Percentiles rank a stretch among this genome's conserved stretches.
phyloP scores from a whole-genome alignment of 129 eudicot genomes.

The Escallonia rubra region DNA sequence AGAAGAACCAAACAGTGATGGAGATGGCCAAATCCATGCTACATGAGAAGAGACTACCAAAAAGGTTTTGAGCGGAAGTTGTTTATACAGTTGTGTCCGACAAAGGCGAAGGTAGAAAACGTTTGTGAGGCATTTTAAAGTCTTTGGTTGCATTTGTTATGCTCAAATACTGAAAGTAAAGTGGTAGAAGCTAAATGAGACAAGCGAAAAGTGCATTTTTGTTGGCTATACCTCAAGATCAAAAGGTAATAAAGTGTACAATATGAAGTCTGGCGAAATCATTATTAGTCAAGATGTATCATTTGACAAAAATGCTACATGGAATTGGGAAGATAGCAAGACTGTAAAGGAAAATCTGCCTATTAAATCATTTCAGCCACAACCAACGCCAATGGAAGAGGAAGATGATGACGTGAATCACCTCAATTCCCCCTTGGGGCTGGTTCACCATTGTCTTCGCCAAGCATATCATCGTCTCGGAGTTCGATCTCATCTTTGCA shows the following conservation, averaged over 20 bases:
- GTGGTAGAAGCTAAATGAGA: not conserved
- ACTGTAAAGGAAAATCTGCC: not conserved
- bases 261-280: too few relatives aligned
- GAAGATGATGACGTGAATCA: not conserved
- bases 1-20: not conserved
- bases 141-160: not conserved
- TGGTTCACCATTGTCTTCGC: too few relatives aligned
- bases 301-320: not conserved
- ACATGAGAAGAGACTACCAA: not conserved
- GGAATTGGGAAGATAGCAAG: not conserved
- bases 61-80: conserved; percentile 1
- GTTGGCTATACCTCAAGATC: conserved; percentile 4
- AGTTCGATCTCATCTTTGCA: not conserved
- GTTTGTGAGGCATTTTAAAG: not conserved
- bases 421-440: not conserved
- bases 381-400: too few relatives aligned
- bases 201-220: not conserved
- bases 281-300: not conserved
- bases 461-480: not conserved
- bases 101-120: conserved; percentile 7
- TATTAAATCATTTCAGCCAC: not conserved
- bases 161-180: not conserved
- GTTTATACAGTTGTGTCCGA: conserved; percentile 1
- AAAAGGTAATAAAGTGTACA: too few relatives aligned
- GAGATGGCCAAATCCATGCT: conserved; percentile 21